Base-by-base conservation (phyloP, 1,139 yeast species). In the Keqinozyma sinolaborantium region DNA sequence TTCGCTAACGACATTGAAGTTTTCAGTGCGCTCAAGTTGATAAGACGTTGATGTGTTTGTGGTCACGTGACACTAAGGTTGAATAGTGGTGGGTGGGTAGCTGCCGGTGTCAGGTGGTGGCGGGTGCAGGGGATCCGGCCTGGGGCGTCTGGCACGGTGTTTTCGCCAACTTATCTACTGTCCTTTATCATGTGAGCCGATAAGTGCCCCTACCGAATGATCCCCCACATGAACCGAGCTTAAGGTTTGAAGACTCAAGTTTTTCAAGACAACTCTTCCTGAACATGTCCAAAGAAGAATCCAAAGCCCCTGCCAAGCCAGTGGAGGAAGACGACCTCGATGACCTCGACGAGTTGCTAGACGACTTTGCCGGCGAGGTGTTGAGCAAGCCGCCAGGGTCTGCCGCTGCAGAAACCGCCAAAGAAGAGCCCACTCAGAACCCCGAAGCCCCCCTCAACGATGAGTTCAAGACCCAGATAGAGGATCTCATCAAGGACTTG, bases 321-420 rank as follows among this genome's bases (percentile, higher is more conserved):
- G 38, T 30, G 2, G 58, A 50, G 3, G 74, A 69, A 13, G 86
- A 79, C 35, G 84, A 79, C 33, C 66, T 79, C 38, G 88, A 83
- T 48, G 94, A 83, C 44, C 66, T 83, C 44, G 94, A 83, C 44
- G 90, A 81, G 45, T 67, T 80, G 38, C 61, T 83, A 31, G 88
- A 82, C 47, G 88, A 83, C 36, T 82, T 82, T 54, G 90, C 87
- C 26, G 86, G 83, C 37, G 88, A 83, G 44, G 77, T 83, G 2
- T 65, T 83, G 40, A 73, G 73, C 42, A 69, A 77, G 45, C 82
- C 87, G 2, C 82, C 83, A 0, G 83, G 81, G 7, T 53, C 68
- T 1, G 54, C 54, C 4, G 35, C 34, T 14, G 39, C 95, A 27
- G 95, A 95, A 28, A 76, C 77, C 38, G 95, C 84, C 47, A 86